A percentile compares a stretch with the other conserved stretches of the same genome.
Conservation (phyloP, 2,329 filamentous ascomycete species). For the Colletotrichum ledebouriae region DNA sequence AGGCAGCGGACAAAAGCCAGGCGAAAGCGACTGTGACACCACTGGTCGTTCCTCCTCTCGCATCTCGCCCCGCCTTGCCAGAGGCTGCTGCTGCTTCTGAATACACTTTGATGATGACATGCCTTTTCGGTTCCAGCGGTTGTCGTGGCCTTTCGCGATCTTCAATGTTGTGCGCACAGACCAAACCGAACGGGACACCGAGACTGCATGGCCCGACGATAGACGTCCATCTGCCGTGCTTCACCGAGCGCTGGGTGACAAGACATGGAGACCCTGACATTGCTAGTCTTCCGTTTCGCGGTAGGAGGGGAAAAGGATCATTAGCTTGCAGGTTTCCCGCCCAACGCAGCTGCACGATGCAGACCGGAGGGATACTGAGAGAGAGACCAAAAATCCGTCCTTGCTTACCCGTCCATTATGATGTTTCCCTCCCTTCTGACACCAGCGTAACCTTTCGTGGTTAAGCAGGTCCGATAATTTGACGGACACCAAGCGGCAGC, state of each 20-base stretch:
- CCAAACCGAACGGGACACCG: constrained; percentile 6
- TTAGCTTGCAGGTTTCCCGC: no score
- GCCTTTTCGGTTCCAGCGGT: background rate
- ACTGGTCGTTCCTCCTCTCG: background rate
- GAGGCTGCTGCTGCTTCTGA: background rate
- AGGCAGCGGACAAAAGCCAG: background rate
- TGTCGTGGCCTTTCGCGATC: background rate
- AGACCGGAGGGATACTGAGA: no score
- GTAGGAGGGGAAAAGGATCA: no score
- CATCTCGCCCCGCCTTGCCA: background rate
- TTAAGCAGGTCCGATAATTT: constrained; percentile 14
- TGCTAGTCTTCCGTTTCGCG: no score
- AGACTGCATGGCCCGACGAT: background rate
- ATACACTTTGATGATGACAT: no score
- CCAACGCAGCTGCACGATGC: no score
- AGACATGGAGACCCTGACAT: background rate
- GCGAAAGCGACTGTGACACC: background rate
- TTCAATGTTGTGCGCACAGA: background rate
- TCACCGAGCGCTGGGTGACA: background rate
- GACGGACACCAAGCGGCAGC: constrained; percentile 19
- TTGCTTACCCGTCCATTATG: no score
- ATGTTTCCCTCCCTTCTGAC: no score
- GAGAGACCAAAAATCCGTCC: no score
- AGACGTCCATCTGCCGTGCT: background rate
- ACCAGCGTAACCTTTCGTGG: no score